Percentiles rank a stretch among this genome's conserved stretches.
phyloP scores from a whole-genome alignment of 345 rosid genomes.

The Eucalyptus curtisii region DNA sequence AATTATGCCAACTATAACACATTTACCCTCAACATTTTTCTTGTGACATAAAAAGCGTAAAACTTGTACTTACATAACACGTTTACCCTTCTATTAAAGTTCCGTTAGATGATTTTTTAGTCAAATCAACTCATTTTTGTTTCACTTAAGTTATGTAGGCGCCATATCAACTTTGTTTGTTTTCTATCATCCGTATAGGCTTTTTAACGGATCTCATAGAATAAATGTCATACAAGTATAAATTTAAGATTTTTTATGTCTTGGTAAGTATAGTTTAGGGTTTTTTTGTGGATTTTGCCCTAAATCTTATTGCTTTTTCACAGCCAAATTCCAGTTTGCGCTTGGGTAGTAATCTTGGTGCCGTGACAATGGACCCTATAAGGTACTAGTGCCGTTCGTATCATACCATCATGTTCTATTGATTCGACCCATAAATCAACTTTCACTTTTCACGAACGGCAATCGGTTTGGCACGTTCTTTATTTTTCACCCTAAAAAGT shows the following conservation, averaged over 20 bases:
- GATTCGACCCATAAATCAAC: neutral
- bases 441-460: neutral
- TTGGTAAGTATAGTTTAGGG: no score
- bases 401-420: neutral
- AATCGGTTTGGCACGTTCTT: neutral
- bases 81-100: no score
- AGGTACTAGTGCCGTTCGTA: neutral
- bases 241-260: neutral
- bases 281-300: no score
- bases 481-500: neutral
- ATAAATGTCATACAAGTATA: no score
- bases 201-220: no score
- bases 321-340: neutral
- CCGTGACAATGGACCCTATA: neutral
- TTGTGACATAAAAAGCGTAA: rapidly evolving
- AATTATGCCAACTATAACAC: neutral
- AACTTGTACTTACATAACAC: no score
- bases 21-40: no score
- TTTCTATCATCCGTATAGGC: no score
- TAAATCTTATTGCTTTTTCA: neutral
- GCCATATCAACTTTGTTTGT: no score
- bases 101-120: no score
- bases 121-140: no score
- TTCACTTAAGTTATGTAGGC: no score
- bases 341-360: neutral